These are phyloP conservation scores for Helotiales sp. DNA, from an alignment of 2,329 filamentous ascomycete genomes.

Conservation along the genomic window DNA sequence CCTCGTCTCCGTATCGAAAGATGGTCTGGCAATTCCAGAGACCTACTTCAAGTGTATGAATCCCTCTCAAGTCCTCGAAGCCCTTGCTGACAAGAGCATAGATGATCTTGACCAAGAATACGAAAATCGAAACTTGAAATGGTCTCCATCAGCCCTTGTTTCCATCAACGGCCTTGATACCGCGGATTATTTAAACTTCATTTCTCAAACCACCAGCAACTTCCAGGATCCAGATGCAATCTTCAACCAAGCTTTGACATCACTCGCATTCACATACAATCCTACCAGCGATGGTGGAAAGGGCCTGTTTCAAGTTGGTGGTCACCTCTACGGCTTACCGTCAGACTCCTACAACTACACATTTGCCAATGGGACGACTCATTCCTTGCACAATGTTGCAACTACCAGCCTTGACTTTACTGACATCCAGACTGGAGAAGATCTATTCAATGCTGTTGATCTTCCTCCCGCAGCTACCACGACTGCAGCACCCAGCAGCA, in stretches of 20 bases:
- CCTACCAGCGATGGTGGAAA: conserved; percentile 12
- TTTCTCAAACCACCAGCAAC: conserved; percentile 33
- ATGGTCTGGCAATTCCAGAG: conserved; percentile 57
- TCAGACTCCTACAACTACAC: conserved; percentile 34
- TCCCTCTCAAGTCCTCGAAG: background rate
- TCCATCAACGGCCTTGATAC: conserved; percentile 55
- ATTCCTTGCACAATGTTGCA: conserved; percentile 32
- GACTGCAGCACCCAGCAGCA: background rate
- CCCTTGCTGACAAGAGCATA: background rate
- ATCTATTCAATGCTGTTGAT: conserved; percentile 15
- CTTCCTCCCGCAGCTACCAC: background rate
- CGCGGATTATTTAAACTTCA: conserved; percentile 45
- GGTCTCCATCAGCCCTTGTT: conserved; percentile 45
- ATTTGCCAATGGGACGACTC: conserved; percentile 39
- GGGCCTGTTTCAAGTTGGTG: conserved; percentile 18
- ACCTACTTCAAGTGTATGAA: conserved; percentile 41
- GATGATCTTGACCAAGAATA: conserved; percentile 10
- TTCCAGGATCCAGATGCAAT: conserved; percentile 36
- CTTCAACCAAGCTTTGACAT: conserved; percentile 40
- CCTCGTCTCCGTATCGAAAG: conserved; percentile 58
- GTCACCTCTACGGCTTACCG: conserved; percentile 34
- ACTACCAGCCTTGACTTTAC: conserved; percentile 26
- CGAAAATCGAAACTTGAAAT: background rate
- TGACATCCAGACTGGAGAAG: conserved; percentile 17
- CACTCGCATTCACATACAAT: background rate